A percentile compares a stretch with the other conserved stretches of the same genome.
Evolutionary conservation across 1,284 basidiomycete genomes (phyloP).

Genomic region (Ustilago vetiveriae): DNA sequence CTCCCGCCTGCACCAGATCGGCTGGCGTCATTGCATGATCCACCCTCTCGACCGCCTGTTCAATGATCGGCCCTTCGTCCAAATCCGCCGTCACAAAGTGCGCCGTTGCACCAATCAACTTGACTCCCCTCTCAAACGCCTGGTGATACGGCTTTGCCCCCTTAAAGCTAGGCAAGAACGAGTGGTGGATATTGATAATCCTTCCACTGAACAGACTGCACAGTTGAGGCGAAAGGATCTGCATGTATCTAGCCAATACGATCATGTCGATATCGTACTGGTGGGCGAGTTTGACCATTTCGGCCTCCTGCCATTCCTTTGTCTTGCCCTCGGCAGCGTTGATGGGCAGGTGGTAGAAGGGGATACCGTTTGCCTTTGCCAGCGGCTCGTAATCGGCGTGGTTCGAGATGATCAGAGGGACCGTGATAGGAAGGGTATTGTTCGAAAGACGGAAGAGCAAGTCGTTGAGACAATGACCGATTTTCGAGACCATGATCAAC

Average conservation of each 20-base stretch:
- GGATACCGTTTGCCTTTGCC: constrained; percentile 60
- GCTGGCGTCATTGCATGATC: constrained; percentile 56
- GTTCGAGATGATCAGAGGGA: constrained; percentile 65
- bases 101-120: constrained; percentile 65
- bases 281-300: constrained; percentile 58
- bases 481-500: constrained; percentile 65
- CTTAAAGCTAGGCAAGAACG: constrained; percentile 65
- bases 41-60: constrained; percentile 63
- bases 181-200: constrained; percentile 66
- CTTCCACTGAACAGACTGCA: constrained; percentile 52
- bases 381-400: constrained; percentile 60
- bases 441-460: constrained; percentile 60
- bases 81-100: constrained; percentile 64
- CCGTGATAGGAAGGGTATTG: constrained; percentile 55
- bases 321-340: constrained; percentile 57
- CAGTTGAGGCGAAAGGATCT: constrained; percentile 58
- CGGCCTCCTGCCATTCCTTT: constrained; percentile 64
- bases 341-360: constrained; percentile 66
- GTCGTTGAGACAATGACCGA: constrained; percentile 65
- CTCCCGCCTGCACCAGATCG: constrained; percentile 55
- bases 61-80: constrained; percentile 66
- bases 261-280: constrained; percentile 64
- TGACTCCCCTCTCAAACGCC: constrained; percentile 62
- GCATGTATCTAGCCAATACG: constrained; percentile 65
- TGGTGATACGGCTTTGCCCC: constrained; percentile 65